Conservation (phyloP, 371 early-diverging fungal species). For the Mortierella sp. region DNA sequence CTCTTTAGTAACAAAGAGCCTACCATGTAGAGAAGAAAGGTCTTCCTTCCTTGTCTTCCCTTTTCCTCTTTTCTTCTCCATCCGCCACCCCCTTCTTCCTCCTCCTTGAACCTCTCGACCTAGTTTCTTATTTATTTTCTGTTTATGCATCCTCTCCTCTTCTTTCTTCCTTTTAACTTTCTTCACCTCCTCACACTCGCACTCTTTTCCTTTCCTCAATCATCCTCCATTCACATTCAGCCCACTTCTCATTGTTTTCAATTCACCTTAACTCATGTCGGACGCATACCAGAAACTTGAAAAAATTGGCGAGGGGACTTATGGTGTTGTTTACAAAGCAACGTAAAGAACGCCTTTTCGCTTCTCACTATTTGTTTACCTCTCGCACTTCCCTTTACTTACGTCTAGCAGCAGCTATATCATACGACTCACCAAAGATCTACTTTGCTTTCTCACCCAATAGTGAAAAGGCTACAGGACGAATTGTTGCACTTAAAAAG, state of each 20-base stretch:
- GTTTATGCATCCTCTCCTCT: background rate
- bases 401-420: background rate
- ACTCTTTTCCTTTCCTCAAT: background rate
- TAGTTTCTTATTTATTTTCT: background rate
- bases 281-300: slow-evolving; percentile 87
- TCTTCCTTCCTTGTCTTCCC: background rate
- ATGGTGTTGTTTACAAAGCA: slow-evolving; percentile 98
- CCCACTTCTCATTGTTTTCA: too few relatives aligned
- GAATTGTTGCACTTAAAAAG: slow-evolving; percentile 95
- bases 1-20: too few relatives aligned
- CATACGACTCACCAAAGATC: slow-evolving; percentile 11
- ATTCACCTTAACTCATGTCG: slow-evolving; percentile 8
- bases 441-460: background rate
- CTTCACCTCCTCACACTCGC: background rate
- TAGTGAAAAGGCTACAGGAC: slow-evolving; percentile 78
- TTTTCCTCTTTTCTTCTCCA: background rate
- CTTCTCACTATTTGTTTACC: background rate
- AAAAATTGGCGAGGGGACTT: slow-evolving; percentile 98
- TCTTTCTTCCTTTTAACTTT: background rate
- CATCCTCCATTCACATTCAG: background rate
- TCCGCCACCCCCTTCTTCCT: background rate
- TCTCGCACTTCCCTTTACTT: background rate
- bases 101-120: background rate
- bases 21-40: background rate
- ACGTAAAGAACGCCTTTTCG: slow-evolving; percentile 15